These are phyloP conservation scores for Cladosporium sp. DNA, from an alignment of 2,329 filamentous ascomycete genomes.

Conservation along the genomic window DNA sequence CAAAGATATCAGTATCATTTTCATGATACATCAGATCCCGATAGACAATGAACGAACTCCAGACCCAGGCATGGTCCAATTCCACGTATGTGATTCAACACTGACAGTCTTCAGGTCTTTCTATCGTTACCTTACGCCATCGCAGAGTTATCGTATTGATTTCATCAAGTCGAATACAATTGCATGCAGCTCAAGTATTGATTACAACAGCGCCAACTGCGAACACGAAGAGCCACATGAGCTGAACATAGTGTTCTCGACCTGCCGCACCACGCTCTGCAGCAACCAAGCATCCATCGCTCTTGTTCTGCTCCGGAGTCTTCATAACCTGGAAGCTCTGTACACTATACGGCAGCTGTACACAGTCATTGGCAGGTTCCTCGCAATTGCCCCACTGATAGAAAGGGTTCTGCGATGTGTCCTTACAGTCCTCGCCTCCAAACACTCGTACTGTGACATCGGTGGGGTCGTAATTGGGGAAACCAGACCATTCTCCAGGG, in stretches of 20 bases:
- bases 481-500: not conserved
- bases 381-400: not conserved
- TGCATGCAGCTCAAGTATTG: not conserved
- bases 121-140: not conserved
- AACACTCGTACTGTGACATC: not conserved
- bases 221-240: not conserved
- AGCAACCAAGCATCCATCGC: not conserved
- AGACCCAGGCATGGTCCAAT: not conserved
- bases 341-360: not conserved
- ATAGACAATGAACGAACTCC: not conserved
- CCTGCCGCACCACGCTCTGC: not conserved
- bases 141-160: not conserved
- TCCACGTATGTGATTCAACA: not conserved
- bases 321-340: not conserved
- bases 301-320: not conserved
- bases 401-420: not conserved
- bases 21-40: not conserved
- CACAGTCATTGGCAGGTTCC: not conserved
- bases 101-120: not conserved
- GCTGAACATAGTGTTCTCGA: not conserved
- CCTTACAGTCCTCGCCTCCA: not conserved
- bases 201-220: not conserved
- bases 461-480: not conserved
- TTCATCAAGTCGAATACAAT: not conserved
- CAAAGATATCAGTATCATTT: not conserved